A percentile compares a stretch with the other conserved stretches of the same genome.
Conservation (phyloP, 306 rosid genomes). For the Echinosophora koreensis region DNA sequence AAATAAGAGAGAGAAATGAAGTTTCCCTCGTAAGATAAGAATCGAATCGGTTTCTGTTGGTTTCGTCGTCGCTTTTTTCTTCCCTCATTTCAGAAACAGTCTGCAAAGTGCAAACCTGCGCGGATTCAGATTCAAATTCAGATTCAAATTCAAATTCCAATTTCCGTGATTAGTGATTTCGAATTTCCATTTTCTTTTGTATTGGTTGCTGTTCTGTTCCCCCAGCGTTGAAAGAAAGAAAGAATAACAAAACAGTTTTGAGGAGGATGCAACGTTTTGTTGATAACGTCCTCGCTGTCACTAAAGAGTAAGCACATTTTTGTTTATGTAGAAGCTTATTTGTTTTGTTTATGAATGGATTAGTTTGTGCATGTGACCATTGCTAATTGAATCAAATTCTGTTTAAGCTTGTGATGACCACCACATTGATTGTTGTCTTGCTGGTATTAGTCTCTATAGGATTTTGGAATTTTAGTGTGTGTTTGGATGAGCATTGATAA, state of each 20-base stretch:
- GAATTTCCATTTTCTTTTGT: background rate
- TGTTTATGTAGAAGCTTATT: background rate
- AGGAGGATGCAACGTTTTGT: slow-evolving; percentile 81
- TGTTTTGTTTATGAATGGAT: background rate
- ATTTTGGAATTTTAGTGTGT: too few relatives aligned
- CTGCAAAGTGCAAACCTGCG: too few relatives aligned
- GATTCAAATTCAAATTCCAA: background rate
- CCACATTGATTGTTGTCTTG: too few relatives aligned
- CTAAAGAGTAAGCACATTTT: slow-evolving; percentile 72
- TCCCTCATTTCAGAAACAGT: background rate
- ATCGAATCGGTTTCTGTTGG: background rate
- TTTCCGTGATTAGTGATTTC: background rate
- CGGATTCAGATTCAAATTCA: background rate
- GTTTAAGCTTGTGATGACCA: background rate
- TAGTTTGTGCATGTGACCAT: slow-evolving; percentile 12
- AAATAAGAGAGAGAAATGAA: background rate
- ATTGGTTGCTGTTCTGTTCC: too few relatives aligned
- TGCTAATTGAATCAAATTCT: background rate
- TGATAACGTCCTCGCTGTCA: slow-evolving; percentile 72
- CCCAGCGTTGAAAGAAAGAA: too few relatives aligned
- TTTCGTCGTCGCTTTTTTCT: background rate
- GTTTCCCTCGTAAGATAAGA: slow-evolving; percentile 23
- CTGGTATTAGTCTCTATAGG: too few relatives aligned
- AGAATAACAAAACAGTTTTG: slow-evolving; percentile 8
- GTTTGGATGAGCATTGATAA: too few relatives aligned